A percentile compares a stretch with the other conserved stretches of the same genome.
phyloP scores from a whole-genome alignment of 2,329 filamentous ascomycete genomes.

The Remersonia thermophila region DNA sequence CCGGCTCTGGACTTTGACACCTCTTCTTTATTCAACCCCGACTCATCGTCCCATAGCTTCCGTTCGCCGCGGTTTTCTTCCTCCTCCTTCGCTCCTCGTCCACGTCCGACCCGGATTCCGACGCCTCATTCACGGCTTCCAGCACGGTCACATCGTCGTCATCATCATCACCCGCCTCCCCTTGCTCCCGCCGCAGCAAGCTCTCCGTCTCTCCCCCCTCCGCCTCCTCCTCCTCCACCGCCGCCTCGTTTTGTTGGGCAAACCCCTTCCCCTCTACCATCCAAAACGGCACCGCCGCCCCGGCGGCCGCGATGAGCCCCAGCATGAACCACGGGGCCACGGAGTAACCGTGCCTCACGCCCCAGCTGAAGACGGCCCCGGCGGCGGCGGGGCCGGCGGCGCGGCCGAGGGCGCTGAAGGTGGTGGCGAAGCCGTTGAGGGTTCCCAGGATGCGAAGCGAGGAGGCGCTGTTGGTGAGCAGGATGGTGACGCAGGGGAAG shows the following conservation, averaged over 20 bases:
- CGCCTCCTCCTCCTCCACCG: slow-evolving; percentile 12
- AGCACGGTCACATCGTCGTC: slow-evolving; percentile 3
- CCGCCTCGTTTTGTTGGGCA: slow-evolving; percentile 20
- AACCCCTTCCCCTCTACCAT: slow-evolving; percentile 64
- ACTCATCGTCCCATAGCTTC: slow-evolving; percentile 3
- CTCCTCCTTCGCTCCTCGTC: neutral
- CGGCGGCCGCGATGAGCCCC: slow-evolving; percentile 48
- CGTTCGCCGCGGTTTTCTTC: neutral
- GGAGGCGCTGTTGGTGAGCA: slow-evolving; percentile 75
- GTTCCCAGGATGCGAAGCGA: slow-evolving; percentile 72
- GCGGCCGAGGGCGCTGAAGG: slow-evolving; percentile 66
- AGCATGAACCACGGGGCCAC: slow-evolving; percentile 74
- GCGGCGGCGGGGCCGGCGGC: slow-evolving; percentile 65
- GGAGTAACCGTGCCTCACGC: slow-evolving; percentile 62
- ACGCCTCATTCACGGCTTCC: slow-evolving; percentile 2
- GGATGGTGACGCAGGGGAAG: slow-evolving; percentile 80
- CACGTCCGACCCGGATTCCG: neutral
- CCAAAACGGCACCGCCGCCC: slow-evolving; percentile 60
- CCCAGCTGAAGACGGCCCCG: slow-evolving; percentile 63
- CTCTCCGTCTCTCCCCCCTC: slow-evolving; percentile 1
- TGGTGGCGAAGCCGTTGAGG: slow-evolving; percentile 81
- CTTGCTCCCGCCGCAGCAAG: neutral
- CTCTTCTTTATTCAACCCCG: neutral
- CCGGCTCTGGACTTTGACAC: no score
- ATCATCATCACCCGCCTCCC: neutral